Evolutionary conservation across 192 early-diverging fungal genomes (phyloP).

Genomic region (Linnemannia hyalina): DNA sequence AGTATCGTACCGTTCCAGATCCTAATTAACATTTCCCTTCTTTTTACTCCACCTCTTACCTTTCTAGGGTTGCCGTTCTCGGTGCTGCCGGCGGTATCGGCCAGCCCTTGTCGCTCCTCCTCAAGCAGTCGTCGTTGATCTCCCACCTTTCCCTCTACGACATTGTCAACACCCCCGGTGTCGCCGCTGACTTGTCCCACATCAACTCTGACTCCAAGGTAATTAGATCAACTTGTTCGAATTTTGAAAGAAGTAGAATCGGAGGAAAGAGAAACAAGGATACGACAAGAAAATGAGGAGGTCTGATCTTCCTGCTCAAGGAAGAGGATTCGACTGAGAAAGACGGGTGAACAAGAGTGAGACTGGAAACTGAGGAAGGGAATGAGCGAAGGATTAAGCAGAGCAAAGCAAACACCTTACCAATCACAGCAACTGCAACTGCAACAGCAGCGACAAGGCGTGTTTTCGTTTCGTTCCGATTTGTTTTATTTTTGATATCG

Average conservation of each 20-base stretch:
- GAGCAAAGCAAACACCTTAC: not conserved
- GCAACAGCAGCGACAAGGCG: not conserved
- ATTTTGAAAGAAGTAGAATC: too few relatives aligned
- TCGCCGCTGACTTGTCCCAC: constrained; percentile 94
- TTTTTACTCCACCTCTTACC: not conserved
- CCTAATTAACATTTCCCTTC: not conserved
- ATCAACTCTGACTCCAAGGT: constrained; percentile 90
- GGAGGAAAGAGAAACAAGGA: not conserved
- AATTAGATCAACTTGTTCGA: not conserved
- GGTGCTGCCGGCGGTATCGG: constrained; percentile 91
- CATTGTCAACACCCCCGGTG: constrained; percentile 97
- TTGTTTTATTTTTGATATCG: not conserved
- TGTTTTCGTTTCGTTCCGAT: not conserved
- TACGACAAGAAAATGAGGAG: not conserved
- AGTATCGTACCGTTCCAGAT: not conserved
- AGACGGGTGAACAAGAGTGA: not conserved
- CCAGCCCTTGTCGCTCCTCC: constrained; percentile 94
- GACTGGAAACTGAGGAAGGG: not conserved
- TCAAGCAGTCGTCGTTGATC: constrained; percentile 91
- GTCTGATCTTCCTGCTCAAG: not conserved
- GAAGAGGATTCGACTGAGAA: not conserved
- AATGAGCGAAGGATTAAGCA: not conserved
- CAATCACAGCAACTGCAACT: not conserved
- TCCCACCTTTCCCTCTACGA: constrained; percentile 93
- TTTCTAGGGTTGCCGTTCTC: constrained; percentile 62